Evolutionary conservation across 73 alveolate species (phyloP), one percentile per base, ranked within the genome.

Genomic region (Stentor coeruleus): DNA sequence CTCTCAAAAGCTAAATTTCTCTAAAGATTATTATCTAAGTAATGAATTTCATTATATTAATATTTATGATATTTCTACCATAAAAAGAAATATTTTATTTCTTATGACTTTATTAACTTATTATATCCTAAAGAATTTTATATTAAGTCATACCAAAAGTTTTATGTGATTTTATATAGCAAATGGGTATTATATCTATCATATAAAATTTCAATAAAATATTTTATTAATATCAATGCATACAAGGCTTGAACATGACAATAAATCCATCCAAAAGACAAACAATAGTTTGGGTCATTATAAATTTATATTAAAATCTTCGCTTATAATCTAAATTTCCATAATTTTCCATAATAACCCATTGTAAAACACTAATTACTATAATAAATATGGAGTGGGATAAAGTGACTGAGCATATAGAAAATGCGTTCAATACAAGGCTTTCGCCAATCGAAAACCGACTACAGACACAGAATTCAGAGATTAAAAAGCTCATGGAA

Each of bases 41-140:
- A 14, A 59, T 87, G 90, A 87, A 81, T 83, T 87, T 72, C 73
- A 26, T 87, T 3, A 90, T 87, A 26, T 89, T 87, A 6, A 82
- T 87, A 6, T 38, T 87, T 3, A 79, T 83, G 40, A 83, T 84
- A 11, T 59, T 83, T 6, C 39, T 87, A 26, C 6, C 79, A 59
- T 81, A 75, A 38, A 90, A 87, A 39, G 85, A 59, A 40, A 33
- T 76, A 11, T 87, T 87, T 59, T 87, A 90, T 59, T 81, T 49
- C 76, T 87, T 60, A 79, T 28, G 1, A 14, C 59, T 31, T 3
- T 87, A 11, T 11, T 66, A 15, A 26, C 1, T 20, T 26, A 66
- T 28, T 26, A 66, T 31, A 26, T 1, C 33, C 1, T 28, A 40
- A 2, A 31, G 33, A 40, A 28, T 66, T 31, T 66, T 26, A 28